phyloP scores from a whole-genome alignment of 306 rosid genomes.

The Spatholobus suberectus region DNA sequence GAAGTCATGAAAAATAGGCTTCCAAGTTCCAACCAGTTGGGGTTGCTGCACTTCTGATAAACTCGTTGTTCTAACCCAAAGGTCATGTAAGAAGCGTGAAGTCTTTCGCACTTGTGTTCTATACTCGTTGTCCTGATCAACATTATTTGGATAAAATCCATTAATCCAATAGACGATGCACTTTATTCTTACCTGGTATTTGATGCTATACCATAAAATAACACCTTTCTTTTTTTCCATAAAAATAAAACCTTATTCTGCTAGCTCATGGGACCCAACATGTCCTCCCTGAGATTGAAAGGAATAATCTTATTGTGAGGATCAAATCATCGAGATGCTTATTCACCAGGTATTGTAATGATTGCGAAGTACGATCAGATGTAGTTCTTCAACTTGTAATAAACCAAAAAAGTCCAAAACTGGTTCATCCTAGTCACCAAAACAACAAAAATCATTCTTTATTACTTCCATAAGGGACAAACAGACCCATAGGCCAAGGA shows the following conservation, averaged over 20 bases:
- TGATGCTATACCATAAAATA: background rate
- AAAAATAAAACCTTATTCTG: constrained; percentile 2
- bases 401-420: background rate
- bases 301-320: constrained; percentile 34
- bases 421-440: background rate
- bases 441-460: background rate
- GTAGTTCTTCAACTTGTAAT: background rate
- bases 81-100: background rate
- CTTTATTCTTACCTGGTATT: constrained; percentile 20
- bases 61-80: background rate
- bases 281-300: constrained; percentile 19
- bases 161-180: background rate
- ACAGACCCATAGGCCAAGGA: constrained; percentile 12
- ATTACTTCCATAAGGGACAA: background rate
- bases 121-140: background rate
- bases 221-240: background rate
- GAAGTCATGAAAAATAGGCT: background rate
- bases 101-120: background rate
- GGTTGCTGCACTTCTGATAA: background rate
- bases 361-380: background rate
- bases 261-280: constrained; percentile 13
- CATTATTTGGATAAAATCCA: constrained; percentile 13
- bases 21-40: background rate
- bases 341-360: background rate
- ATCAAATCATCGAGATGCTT: constrained; percentile 34